These are phyloP conservation scores for Syzygium oleosum DNA, from an alignment of 345 rosid species.

Conservation along the genomic window DNA sequence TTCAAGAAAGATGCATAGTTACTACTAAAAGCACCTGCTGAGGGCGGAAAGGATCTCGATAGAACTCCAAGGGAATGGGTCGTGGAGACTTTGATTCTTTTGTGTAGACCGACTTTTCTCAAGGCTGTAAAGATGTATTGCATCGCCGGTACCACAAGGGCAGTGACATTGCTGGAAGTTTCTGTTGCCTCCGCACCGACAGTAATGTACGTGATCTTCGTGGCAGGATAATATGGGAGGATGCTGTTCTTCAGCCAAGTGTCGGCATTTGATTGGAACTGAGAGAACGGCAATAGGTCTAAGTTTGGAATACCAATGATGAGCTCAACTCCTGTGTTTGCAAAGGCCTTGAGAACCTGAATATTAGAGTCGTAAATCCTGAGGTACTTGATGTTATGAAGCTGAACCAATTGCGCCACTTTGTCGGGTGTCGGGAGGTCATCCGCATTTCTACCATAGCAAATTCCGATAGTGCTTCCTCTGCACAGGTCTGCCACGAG, in stretches of 20 bases:
- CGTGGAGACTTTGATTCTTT: slow-evolving; percentile 74
- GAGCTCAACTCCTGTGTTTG: slow-evolving; percentile 77
- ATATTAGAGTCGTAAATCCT: slow-evolving; percentile 81
- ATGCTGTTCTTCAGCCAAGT: slow-evolving; percentile 81
- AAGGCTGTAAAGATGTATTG: slow-evolving; percentile 63
- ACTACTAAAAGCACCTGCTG: slow-evolving; percentile 89
- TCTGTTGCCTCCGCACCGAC: slow-evolving; percentile 91
- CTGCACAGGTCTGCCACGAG: slow-evolving; percentile 30
- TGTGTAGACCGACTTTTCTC: slow-evolving; percentile 58
- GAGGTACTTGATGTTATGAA: slow-evolving; percentile 57
- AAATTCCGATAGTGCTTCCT: slow-evolving; percentile 70
- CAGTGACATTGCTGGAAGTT: slow-evolving; percentile 39
- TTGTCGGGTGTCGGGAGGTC: slow-evolving; percentile 85
- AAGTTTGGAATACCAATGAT: slow-evolving; percentile 83
- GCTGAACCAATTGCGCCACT: slow-evolving; percentile 50
- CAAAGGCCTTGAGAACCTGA: slow-evolving; percentile 87
- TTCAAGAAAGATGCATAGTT: slow-evolving; percentile 64
- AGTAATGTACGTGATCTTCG: slow-evolving; percentile 74
- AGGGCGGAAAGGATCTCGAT: slow-evolving; percentile 86
- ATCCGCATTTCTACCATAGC: slow-evolving; percentile 96
- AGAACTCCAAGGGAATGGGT: slow-evolving; percentile 78
- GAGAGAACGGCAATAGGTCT: slow-evolving; percentile 70
- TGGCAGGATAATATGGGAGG: slow-evolving; percentile 80
- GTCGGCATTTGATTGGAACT: slow-evolving; percentile 75
- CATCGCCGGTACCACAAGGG: slow-evolving; percentile 80